Base-by-base conservation (phyloP, 163 green algal genomes). In the Trebouxia gelatinosa region DNA sequence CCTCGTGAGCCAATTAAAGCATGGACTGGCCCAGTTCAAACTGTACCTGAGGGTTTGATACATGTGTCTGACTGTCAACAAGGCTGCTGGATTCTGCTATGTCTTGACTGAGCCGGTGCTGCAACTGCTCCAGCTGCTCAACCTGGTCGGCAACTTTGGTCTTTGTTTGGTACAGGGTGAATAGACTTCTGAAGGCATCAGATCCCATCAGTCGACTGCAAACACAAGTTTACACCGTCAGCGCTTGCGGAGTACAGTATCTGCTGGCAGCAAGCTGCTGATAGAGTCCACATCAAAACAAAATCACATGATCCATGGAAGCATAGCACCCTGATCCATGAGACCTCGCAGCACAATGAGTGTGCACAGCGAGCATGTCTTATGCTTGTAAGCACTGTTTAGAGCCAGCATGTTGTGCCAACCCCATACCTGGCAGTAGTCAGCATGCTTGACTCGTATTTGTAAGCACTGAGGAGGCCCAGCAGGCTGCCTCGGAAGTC, bases 381-480 rank as follows among this genome's bases (percentile, higher is more conserved):
- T 9, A 23, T 54, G 17, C 58, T 17, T 34, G 58, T 32, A 29
- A 21, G 64, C n/a, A n/a, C n/a, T 37, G 37, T 50, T 28, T 17
- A 9, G 29, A 43, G 29, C n/a, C 64, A 72, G 29, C 64, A 50
- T 21, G 19, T 46, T 16, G 70, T 74, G 89, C 82, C 50, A 32
- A 37, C 50, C 9, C 9, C 4, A 23, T 34, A 72, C 64, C 64
- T 54, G 0, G 89, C 88, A 17, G 77, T 82, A 28, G 51, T 43
- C 71, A 95, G 83, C 78, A 95, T 94, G 81, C 80, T 84, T 26
- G 82, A 77, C 79, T 95, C 90, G 38, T 92, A 93, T 5, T 71
- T 86, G 66, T 81, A 90, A 6, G 87, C 88, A 6, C 79, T 81
- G 70, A 95, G 80, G 68, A 95, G 85, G 5, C 89, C 86, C 77